Conservation (phyloP, 371 early-diverging fungal genomes). For the Polyrhizophydium stewartii region DNA sequence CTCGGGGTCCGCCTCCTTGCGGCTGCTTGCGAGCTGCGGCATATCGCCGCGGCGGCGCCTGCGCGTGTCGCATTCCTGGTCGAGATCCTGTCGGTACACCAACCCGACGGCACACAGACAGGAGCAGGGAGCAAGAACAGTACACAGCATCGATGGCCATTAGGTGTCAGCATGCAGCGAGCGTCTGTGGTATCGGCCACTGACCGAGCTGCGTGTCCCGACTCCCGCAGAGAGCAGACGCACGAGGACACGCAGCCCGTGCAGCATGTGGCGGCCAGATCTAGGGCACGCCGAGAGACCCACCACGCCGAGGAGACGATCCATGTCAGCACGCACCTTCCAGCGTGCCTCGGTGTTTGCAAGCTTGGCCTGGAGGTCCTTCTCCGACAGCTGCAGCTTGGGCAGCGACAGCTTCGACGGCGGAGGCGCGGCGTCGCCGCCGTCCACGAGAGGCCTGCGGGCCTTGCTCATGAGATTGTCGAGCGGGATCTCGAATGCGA, state of each 20-base stretch:
- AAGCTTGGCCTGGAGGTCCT: constrained; percentile 33
- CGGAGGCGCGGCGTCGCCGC: constrained; percentile 5
- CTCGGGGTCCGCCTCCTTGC: constrained; percentile 20
- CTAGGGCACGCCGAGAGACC: too few relatives aligned
- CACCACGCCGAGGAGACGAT: constrained; percentile 20
- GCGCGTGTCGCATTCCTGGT: constrained; percentile 1
- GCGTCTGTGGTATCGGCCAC: too few relatives aligned
- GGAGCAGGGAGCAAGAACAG: too few relatives aligned
- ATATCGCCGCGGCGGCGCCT: not conserved
- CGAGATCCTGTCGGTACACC: constrained; percentile 15
- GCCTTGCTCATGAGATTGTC: constrained; percentile 14
- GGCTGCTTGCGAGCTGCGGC: not conserved
- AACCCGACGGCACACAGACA: too few relatives aligned
- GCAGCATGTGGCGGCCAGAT: too few relatives aligned
- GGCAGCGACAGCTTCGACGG: constrained; percentile 23
- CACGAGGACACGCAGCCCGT: too few relatives aligned
- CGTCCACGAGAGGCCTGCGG: not conserved
- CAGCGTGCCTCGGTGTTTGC: constrained; percentile 43
- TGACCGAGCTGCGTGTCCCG: too few relatives aligned
- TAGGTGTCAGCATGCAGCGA: too few relatives aligned
- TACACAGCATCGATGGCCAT: too few relatives aligned
- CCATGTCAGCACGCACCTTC: constrained; percentile 32
- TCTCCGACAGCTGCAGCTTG: constrained; percentile 25
- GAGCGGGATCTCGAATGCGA: constrained; percentile 33
- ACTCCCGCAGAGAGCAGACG: too few relatives aligned